phyloP scores from a whole-genome alignment of 179 eudicot species.

The Amaranthus tricolor region DNA sequence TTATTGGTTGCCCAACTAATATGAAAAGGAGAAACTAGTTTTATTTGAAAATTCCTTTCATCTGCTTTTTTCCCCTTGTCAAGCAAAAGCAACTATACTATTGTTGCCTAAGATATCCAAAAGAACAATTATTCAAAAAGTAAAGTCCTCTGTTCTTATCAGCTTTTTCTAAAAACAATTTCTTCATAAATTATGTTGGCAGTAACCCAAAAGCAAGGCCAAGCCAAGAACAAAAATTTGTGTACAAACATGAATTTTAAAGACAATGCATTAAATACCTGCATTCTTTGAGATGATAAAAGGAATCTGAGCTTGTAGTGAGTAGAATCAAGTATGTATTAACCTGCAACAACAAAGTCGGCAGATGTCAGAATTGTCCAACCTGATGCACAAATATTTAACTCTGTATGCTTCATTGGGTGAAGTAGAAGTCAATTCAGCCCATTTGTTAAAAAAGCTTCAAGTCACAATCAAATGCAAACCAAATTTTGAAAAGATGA shows the following conservation, averaged over 20 bases:
- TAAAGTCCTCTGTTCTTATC: background rate
- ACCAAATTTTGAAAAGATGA: background rate
- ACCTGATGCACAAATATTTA: slow-evolving; percentile 11
- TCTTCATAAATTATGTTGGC: slow-evolving; percentile 1
- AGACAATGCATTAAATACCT: slow-evolving; percentile 47
- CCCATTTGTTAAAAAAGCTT: background rate
- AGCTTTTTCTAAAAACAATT: background rate
- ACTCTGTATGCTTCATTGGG: background rate
- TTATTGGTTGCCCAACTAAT: too few species aligned
- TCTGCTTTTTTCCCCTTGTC: too few species aligned
- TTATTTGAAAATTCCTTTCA: too few species aligned
- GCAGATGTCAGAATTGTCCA: slow-evolving; percentile 5
- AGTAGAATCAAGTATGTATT: slow-evolving; percentile 89
- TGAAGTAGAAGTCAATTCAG: background rate
- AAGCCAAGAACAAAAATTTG: background rate
- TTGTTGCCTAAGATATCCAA: background rate
- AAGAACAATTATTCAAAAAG: background rate
- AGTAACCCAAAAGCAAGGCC: slow-evolving; percentile 4
- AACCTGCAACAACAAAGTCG: slow-evolving; percentile 45
- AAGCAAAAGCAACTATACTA: background rate
- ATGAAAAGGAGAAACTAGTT: too few species aligned
- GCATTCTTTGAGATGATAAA: slow-evolving; percentile 90
- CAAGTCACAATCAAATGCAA: background rate
- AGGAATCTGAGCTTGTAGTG: slow-evolving; percentile 88
- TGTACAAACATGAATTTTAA: background rate